A percentile compares a stretch with the other conserved stretches of the same genome.
Conservation (phyloP, 1,139 yeast genomes). For the Taphrina pruni region DNA sequence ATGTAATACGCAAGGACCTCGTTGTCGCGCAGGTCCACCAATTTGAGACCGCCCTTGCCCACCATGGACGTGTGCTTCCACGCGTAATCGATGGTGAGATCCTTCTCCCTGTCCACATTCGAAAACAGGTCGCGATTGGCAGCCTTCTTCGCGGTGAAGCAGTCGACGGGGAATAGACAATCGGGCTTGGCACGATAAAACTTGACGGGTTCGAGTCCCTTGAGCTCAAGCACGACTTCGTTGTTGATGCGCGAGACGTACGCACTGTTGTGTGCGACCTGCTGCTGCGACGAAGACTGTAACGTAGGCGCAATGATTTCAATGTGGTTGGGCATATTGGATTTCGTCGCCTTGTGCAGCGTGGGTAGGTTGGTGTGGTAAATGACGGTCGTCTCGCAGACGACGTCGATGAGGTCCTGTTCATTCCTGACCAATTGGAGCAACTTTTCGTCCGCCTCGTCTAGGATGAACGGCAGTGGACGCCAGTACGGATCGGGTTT, state of each 20-base stretch:
- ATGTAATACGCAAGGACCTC: conserved; percentile 34
- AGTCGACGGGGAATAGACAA: conserved; percentile 34
- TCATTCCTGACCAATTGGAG: conserved; percentile 20
- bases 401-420: conserved; percentile 24
- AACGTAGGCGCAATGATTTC: conserved; percentile 7
- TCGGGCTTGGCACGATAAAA: conserved; percentile 33
- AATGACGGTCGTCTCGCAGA: conserved; percentile 12
- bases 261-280: not conserved
- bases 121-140: not conserved
- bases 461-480: conserved; percentile 19
- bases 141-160: conserved; percentile 24
- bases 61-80: conserved; percentile 37
- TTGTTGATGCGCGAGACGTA: conserved; percentile 4
- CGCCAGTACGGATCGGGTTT: conserved; percentile 27
- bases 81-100: conserved; percentile 18
- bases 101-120: not conserved
- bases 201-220: conserved; percentile 31
- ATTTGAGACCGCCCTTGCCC: conserved; percentile 36
- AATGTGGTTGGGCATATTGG: conserved; percentile 18
- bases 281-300: not conserved
- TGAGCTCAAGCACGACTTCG: conserved; percentile 20
- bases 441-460: conserved; percentile 14
- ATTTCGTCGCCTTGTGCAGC: conserved; percentile 8
- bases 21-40: conserved; percentile 35
- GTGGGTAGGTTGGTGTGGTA: conserved; percentile 27